Conservation (phyloP, 805 yeast genomes). For the Cyberlindnera sargentensis region DNA sequence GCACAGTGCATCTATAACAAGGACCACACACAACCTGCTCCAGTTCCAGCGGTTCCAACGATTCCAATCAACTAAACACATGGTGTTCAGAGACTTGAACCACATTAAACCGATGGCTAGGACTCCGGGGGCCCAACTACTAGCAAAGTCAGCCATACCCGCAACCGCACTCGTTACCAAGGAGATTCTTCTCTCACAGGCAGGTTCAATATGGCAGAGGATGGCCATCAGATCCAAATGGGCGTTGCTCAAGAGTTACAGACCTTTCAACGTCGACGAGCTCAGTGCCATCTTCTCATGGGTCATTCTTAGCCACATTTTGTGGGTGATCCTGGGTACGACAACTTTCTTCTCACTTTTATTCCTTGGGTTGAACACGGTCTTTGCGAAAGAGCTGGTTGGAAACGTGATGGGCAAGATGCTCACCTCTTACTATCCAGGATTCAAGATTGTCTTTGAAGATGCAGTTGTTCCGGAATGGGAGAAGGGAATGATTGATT, state of each 20-base stretch:
- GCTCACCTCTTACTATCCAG: constrained; percentile 65
- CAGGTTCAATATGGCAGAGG: constrained; percentile 29
- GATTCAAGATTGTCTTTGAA: constrained; percentile 74
- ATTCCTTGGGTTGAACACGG: constrained; percentile 64
- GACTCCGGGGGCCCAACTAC: not conserved
- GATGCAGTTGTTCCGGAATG: constrained; percentile 90
- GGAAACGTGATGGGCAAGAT: constrained; percentile 73
- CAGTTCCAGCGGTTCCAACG: too few species aligned
- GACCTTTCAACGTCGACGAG: constrained; percentile 88
- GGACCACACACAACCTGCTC: too few species aligned
- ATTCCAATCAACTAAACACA: constrained; percentile 1
- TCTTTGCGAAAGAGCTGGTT: constrained; percentile 83
- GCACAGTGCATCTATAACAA: too few species aligned
- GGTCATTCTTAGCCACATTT: constrained; percentile 79
- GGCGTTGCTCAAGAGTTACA: constrained; percentile 64
- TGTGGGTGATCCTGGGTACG: constrained; percentile 76
- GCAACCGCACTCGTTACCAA: constrained; percentile 9
- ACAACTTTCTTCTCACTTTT: constrained; percentile 85
- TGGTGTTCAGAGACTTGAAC: constrained; percentile 13
- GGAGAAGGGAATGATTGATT: constrained; percentile 77
- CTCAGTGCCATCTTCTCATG: constrained; percentile 83
- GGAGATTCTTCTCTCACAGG: constrained; percentile 15
- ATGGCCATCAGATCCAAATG: constrained; percentile 59
- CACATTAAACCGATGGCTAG: constrained; percentile 2
- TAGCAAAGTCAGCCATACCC: not conserved